Evolutionary conservation across 371 early-diverging fungal species (phyloP), one percentile per base, ranked within the genome.

Genomic region (Mortierella sp.): DNA sequence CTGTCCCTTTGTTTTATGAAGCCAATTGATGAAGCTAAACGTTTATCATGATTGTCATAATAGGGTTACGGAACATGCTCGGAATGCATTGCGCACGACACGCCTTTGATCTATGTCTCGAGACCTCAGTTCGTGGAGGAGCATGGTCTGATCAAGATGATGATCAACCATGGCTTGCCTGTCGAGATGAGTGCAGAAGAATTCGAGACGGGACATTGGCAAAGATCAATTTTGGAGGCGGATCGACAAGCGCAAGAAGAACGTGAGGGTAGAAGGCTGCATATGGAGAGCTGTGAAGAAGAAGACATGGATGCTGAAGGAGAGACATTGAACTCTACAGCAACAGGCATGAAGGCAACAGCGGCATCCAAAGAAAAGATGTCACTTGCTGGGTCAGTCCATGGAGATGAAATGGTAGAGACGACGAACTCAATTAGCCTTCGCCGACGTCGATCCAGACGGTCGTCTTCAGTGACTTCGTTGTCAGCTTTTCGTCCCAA

Each of bases 51-150:
- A 6, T 17, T 50, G 52, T 24, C n/a, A 3, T 24, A 19, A 27
- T 84, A 86, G 72, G 94, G 94, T 4, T 94, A 93, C 72, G 92
- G 92, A 30, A 92, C 92, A 2, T 94, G 94, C 69, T 89, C 91
- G 6, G 94, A 94, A 72, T 89, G 90, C 50, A 89, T 92, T 26
- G 92, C 90, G 4, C 90, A 90, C 64, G 70, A 79, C 1, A 88
- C 84, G 8, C 91, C 94, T 1, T 83, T 94, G 54, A 86, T 94
- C 3, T 94, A 91, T 60, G 91, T 94, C 4, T 84, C 91, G 11
- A 78, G 94, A 72, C 91, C 92, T 5, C 90, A 89, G 49, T 94
- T 94, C 67, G 88, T 89, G 26, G 94, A 94, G 61, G 94, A 94
- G 69, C 83, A 80, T 26, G 94, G 93, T 0, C 59, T 94, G 44